Percentiles rank a stretch among this genome's conserved stretches.
phyloP scores from a whole-genome alignment of 192 early-diverging fungal species.

The Bifiguratus adelaidae region DNA sequence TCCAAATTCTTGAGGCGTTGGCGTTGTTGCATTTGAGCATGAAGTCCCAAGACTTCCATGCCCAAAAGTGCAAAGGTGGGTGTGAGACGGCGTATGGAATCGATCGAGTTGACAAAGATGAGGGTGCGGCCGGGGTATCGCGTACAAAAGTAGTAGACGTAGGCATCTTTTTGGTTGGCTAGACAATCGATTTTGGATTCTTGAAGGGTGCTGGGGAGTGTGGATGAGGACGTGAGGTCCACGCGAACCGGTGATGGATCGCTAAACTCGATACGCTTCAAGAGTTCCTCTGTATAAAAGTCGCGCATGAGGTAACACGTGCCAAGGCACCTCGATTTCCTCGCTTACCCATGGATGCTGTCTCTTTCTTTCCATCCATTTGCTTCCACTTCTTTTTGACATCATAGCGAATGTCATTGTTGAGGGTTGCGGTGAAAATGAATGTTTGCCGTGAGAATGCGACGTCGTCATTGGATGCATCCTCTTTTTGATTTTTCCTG shows the following conservation, averaged over 20 bases:
- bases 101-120: constrained; percentile 95
- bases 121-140: constrained; percentile 84
- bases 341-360: constrained; percentile 21
- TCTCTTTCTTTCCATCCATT: constrained; percentile 21
- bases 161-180: constrained; percentile 70
- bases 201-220: constrained; percentile 56
- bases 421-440: constrained; percentile 89
- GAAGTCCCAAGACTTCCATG: constrained; percentile 70
- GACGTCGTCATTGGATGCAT: constrained; percentile 3
- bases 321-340: neutral
- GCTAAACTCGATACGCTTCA: constrained; percentile 63
- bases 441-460: constrained; percentile 62
- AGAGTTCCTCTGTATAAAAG: constrained; percentile 44
- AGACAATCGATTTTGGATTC: constrained; percentile 87
- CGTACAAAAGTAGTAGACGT: constrained; percentile 80
- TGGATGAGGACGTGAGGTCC: constrained; percentile 54
- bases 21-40: constrained; percentile 95
- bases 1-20: constrained; percentile 92
- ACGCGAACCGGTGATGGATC: constrained; percentile 65
- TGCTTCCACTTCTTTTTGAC: constrained; percentile 24
- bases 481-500: constrained; percentile 13
- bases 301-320: neutral
- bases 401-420: constrained; percentile 34
- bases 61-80: constrained; percentile 70
- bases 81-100: constrained; percentile 78